Percentiles rank a stretch among this genome's conserved stretches.
phyloP scores from a whole-genome alignment of 192 early-diverging fungal genomes.

The Cetraspora pellucida region DNA sequence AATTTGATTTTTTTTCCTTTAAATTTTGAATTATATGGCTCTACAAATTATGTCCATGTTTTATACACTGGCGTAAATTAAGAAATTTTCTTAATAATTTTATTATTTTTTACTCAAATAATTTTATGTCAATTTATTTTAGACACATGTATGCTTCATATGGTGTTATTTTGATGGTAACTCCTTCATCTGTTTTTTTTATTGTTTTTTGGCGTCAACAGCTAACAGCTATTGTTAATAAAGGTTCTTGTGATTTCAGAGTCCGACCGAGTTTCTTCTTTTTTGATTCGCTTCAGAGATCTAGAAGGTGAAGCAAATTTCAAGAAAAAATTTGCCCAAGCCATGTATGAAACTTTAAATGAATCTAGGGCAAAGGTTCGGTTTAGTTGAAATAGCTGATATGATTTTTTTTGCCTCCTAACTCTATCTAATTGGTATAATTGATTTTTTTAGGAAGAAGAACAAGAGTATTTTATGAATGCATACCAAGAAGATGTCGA shows the following conservation, averaged over 20 bases:
- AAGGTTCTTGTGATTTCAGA: not conserved
- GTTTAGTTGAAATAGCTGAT: not conserved
- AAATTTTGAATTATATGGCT: too few relatives aligned
- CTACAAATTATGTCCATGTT: too few relatives aligned
- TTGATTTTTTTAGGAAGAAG: slow-evolving; percentile 43
- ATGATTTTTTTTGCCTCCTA: not conserved
- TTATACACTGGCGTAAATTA: not conserved
- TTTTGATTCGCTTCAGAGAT: slow-evolving; percentile 68
- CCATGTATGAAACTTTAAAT: slow-evolving; percentile 72
- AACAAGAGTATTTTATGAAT: slow-evolving; percentile 76
- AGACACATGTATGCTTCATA: slow-evolving; percentile 60
- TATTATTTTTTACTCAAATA: not conserved
- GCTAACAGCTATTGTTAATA: too few relatives aligned
- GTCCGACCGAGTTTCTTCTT: slow-evolving; percentile 64
- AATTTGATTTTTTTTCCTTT: too few relatives aligned
- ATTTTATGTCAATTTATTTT: not conserved
- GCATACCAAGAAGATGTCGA: slow-evolving; percentile 76
- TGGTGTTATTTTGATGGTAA: slow-evolving; percentile 76
- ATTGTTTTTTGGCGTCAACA: not conserved
- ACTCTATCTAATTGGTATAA: not conserved
- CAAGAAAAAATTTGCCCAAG: slow-evolving; percentile 67
- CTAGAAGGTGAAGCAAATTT: slow-evolving; percentile 56
- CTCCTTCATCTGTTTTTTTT: not conserved
- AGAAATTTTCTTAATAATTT: not conserved
- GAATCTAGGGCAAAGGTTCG: slow-evolving; percentile 10